A percentile compares a stretch with the other conserved stretches of the same genome.
Conservation (phyloP, 2,329 filamentous ascomycete species). For the Pseudogymnoascus sp. region DNA sequence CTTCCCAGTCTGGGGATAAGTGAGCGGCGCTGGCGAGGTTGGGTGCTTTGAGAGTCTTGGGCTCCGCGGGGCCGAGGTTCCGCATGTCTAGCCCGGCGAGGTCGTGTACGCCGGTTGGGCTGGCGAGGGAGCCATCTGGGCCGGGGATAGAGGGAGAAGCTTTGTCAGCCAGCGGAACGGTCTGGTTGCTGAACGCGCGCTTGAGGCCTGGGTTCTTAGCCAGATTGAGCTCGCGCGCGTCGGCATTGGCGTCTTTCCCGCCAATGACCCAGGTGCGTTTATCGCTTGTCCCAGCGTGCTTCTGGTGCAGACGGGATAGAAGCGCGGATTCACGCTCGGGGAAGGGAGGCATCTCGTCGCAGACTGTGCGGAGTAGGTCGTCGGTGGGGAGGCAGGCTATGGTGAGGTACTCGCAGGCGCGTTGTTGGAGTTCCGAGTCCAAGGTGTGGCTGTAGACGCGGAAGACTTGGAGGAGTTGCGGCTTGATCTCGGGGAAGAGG, state of each 20-base stretch:
- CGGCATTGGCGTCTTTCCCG: slow-evolving; percentile 85
- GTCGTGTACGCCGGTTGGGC: slow-evolving; percentile 53
- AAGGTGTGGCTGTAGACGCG: slow-evolving; percentile 87
- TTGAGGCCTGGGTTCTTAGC: slow-evolving; percentile 77
- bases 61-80: slow-evolving; percentile 49
- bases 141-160: slow-evolving; percentile 34
- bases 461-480: slow-evolving; percentile 86
- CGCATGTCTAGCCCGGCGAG: slow-evolving; percentile 78
- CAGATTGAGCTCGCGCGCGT: slow-evolving; percentile 72
- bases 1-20: slow-evolving; percentile 89
- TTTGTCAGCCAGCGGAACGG: slow-evolving; percentile 6
- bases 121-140: slow-evolving; percentile 39
- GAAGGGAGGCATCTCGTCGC: slow-evolving; percentile 98
- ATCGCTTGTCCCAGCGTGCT: slow-evolving; percentile 86
- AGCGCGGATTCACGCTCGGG: slow-evolving; percentile 83
- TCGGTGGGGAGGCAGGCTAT: slow-evolving; percentile 82
- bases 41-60: slow-evolving; percentile 57
- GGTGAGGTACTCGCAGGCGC: slow-evolving; percentile 89
- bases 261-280: slow-evolving; percentile 98
- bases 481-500: slow-evolving; percentile 96
- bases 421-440: slow-evolving; percentile 90
- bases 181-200: slow-evolving; percentile 67
- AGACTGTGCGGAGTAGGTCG: slow-evolving; percentile 85
- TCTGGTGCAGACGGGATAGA: slow-evolving; percentile 92
- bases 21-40: slow-evolving; percentile 91